Base-by-base conservation (phyloP, 176 grass and related monocot genomes). In the Bonia amplexicaulis region DNA sequence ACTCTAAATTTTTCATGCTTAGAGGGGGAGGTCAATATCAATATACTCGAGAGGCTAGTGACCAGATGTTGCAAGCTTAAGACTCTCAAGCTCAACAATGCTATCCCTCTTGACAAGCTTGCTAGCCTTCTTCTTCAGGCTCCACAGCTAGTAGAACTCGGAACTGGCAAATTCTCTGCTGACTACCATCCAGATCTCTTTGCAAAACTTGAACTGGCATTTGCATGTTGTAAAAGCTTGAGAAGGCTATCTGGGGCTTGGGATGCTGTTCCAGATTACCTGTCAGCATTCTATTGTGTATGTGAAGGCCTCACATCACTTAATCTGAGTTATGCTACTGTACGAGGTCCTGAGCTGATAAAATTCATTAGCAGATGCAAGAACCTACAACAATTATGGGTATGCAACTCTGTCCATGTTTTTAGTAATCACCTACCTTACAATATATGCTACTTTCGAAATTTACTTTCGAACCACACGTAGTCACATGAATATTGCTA, bases 1-100 rank as follows among this genome's bases (percentile, higher is more conserved):
- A 85, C 82, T 82, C 73, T 94, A 55, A 92, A 92, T 26, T 88
- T 92, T 88, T 81, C 90, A 76, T 92, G 93, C 87, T 83, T 94
- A 78, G 69, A 88, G 16, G 90, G 85, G 41, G 93, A 94, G 51
- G 85, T 94, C 37, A 91, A 87, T 80, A 48, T 89, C 11, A 22
- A 69, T 80, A 78, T 90, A 69, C 87, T 94, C 25, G 93, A 94
- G 60, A 74, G 41, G 44, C 74, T 94, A 75, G 79, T 94, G 31
- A 85, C 78, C 51, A 92, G 93, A 88, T 94, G 93, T 23, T 23
- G 64, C 72, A 92, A 90, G 44, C 85, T 94, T 27, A 92, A 90
- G 82, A 90, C 85, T 39, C 85, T 92, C 7, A 92, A 82, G 73
- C 90, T 94, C 74, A 90, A 92, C 51, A 81, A 92, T 77, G 55